phyloP scores from a whole-genome alignment of 805 yeast species.

The Saccharomycopsis oosterbeekiorum region DNA sequence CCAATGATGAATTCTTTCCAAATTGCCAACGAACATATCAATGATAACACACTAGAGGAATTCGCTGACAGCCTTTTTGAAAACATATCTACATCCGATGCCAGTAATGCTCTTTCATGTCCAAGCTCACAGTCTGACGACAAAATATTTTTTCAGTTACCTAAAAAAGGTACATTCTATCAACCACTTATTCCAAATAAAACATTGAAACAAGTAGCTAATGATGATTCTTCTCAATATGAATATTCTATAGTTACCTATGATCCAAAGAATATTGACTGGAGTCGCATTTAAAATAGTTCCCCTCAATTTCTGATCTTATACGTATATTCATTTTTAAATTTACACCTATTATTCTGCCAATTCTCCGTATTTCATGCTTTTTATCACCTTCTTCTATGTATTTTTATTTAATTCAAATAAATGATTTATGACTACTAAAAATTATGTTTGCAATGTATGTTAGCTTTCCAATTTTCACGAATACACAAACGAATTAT shows the following conservation, averaged over 20 bases:
- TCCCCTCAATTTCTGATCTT: background rate
- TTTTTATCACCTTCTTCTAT: background rate
- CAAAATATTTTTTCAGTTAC: background rate
- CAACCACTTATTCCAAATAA: background rate
- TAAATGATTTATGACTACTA: background rate
- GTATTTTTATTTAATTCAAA: background rate
- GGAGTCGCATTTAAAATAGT: background rate
- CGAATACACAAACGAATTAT: too few species aligned
- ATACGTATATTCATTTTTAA: background rate
- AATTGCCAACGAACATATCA: background rate
- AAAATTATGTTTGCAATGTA: too few species aligned
- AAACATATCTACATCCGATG: background rate
- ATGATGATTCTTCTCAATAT: slow-evolving; percentile 1
- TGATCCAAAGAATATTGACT: slow-evolving; percentile 2
- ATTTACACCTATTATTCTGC: background rate
- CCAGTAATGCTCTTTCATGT: background rate
- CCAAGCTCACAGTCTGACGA: background rate
- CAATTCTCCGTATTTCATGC: background rate
- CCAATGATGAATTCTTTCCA: background rate
- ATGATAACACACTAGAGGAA: background rate
- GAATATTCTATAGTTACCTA: background rate
- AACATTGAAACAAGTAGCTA: background rate
- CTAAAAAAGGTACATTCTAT: background rate
- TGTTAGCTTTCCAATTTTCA: too few species aligned
- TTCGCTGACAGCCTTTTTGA: background rate